Conservation (phyloP, 345 rosid genomes). For the Hibiscus syriacus region DNA sequence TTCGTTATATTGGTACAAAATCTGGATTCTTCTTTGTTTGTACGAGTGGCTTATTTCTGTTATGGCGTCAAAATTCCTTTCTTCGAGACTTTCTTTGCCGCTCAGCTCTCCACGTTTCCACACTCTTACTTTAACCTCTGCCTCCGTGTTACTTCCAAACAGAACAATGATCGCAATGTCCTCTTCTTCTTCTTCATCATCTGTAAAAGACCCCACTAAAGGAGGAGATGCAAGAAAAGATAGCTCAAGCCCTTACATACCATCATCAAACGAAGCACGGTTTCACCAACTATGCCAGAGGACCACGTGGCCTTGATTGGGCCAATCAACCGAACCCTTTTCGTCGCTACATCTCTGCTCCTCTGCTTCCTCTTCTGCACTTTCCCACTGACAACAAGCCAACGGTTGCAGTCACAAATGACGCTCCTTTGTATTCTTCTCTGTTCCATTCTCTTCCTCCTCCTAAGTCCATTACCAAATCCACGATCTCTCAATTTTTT, state of each 20-base stretch:
- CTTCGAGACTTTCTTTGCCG: not conserved
- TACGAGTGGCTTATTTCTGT: not conserved
- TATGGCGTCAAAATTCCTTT: constrained; percentile 5
- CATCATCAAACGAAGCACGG: constrained; percentile 75
- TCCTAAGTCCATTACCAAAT: constrained; percentile 38
- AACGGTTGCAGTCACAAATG: not conserved
- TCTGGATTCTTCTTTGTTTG: not conserved
- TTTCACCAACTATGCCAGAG: constrained; percentile 58
- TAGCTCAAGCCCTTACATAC: constrained; percentile 47
- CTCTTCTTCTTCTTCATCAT: constrained; percentile 24
- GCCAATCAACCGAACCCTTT: constrained; percentile 91
- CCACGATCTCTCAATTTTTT: constrained; percentile 63
- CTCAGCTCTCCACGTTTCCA: constrained; percentile 2
- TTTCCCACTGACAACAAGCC: constrained; percentile 16
- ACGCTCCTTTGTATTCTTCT: constrained; percentile 41
- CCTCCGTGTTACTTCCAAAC: not conserved
- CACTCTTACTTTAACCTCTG: constrained; percentile 17
- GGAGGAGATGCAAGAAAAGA: constrained; percentile 16
- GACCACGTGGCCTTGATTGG: constrained; percentile 91
- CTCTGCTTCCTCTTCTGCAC: constrained; percentile 50
- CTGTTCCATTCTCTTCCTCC: constrained; percentile 57
- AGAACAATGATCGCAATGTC: constrained; percentile 13
- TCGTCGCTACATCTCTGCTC: constrained; percentile 64
- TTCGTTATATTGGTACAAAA: not conserved
- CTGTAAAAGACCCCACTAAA: constrained; percentile 10